Conservation (phyloP, 768 basidiomycete genomes). For the Lanmaoa rubissima region DNA sequence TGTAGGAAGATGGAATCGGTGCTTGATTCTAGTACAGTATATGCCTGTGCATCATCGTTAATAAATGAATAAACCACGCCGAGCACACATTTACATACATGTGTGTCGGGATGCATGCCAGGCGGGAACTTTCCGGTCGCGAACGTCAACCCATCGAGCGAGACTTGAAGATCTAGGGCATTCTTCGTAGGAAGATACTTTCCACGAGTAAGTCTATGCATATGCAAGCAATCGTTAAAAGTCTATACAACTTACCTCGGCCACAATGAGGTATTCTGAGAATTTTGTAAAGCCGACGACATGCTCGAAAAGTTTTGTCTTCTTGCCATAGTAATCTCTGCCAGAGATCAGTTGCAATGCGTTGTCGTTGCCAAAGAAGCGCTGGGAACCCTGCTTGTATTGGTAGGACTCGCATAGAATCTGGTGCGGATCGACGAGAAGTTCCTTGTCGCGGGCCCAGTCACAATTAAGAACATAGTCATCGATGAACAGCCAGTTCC, state of each 20-base stretch:
- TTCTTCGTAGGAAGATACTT: constrained; percentile 53
- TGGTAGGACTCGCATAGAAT: constrained; percentile 90
- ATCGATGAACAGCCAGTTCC: constrained; percentile 74
- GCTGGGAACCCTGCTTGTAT: constrained; percentile 80
- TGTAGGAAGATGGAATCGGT: constrained; percentile 94
- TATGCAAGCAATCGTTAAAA: background rate
- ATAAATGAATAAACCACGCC: background rate
- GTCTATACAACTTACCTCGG: constrained; percentile 59
- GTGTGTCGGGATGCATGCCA: constrained; percentile 83
- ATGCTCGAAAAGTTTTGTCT: constrained; percentile 75
- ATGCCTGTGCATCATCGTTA: constrained; percentile 52
- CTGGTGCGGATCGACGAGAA: constrained; percentile 80
- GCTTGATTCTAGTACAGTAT: constrained; percentile 91
- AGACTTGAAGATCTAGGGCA: constrained; percentile 84
- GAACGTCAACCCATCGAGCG: constrained; percentile 84
- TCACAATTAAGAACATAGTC: constrained; percentile 88
- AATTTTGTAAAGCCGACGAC: constrained; percentile 97
- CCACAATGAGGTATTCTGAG: constrained; percentile 93
- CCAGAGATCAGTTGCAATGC: constrained; percentile 81
- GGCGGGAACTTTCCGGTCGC: constrained; percentile 89
- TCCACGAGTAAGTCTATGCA: constrained; percentile 23
- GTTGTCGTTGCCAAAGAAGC: constrained; percentile 50
- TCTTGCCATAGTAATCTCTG: constrained; percentile 63
- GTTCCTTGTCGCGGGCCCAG: constrained; percentile 80
- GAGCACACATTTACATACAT: constrained; percentile 50